Evolutionary conservation across 441 rosid genomes (phyloP), one percentile per base, ranked within the genome.

Genomic region (Breynia disticha): DNA sequence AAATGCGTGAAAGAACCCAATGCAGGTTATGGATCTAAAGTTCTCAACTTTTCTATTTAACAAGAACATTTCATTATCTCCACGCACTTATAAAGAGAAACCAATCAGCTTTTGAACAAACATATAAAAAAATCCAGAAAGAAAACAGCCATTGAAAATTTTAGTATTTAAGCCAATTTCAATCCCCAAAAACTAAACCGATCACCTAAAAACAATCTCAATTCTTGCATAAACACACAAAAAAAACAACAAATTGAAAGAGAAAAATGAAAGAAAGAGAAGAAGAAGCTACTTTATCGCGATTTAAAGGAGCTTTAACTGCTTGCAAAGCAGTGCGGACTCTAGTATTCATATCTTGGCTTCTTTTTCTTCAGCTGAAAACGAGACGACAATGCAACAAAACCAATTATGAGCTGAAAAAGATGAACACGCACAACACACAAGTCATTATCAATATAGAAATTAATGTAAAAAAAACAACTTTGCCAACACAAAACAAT

Each of bases 251-350:
- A 54, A 51, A 24, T 8, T 1, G 35, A 56, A 59, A 48, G 52
- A 16, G 16, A 49, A n/a, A 63, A 35, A 50, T 45, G 19, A 17
- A 46, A 11, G 11, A 39, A n/a, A 32, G 50, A 54, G 42, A 48
- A 35, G 54, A 63, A 66, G 56, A 63, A 66, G 69, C 59, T 70
- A 79, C 79, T 69, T 20, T 63, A 54, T 69, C 76, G 59, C 68
- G 74, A 71, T 70, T 78, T 67, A 69, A 64, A 66, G 88, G 75
- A 76, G 90, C 65, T 76, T 79, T 79, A 78, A 79, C 78, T 68
- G 87, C 74, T 58, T 70, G 86, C 76, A 74, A 70, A 72, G 80
- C 67, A 52, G 78, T 74, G 61, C 86, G 83, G 64, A 74, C 81
- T 76, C 86, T 81, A 16, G 77, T 70, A 73, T 77, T 87, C 95